A percentile compares a stretch with the other conserved stretches of the same genome.
Evolutionary conservation across 192 early-diverging fungal genomes (phyloP).

Genomic region (Coemansia sp.): DNA sequence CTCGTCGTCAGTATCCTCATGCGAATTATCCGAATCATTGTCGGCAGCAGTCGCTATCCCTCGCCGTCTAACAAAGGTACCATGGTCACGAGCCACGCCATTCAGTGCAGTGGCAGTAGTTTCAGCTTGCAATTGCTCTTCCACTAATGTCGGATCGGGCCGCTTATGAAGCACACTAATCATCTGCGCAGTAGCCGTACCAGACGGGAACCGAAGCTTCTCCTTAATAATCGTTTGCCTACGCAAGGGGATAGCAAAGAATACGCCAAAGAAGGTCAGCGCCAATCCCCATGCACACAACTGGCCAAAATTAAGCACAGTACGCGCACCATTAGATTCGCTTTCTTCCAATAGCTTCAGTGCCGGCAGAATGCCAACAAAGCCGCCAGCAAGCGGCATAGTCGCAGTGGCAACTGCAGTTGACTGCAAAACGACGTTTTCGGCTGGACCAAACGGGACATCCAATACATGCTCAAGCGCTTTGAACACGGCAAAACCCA

Average conservation of each 20-base stretch:
- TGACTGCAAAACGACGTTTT: slow-evolving; percentile 86
- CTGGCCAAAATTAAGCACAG: slow-evolving; percentile 57
- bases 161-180: slow-evolving; percentile 72
- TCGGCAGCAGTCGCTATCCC: not conserved
- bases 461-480: slow-evolving; percentile 55
- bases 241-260: slow-evolving; percentile 82
- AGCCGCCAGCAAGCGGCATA: slow-evolving; percentile 81
- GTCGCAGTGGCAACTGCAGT: slow-evolving; percentile 84
- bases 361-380: slow-evolving; percentile 83
- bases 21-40: not conserved
- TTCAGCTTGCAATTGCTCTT: slow-evolving; percentile 7
- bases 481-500: slow-evolving; percentile 81
- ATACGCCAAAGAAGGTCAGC: slow-evolving; percentile 87
- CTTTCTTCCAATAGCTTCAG: slow-evolving; percentile 66
- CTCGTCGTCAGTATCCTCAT: not conserved
- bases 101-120: not conserved
- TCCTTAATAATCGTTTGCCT: slow-evolving; percentile 78
- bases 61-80: not conserved
- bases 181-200: slow-evolving; percentile 87
- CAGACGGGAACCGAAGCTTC: slow-evolving; percentile 83
- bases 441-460: slow-evolving; percentile 71
- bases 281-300: slow-evolving; percentile 77
- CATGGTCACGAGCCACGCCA: not conserved
- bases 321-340: slow-evolving; percentile 60
- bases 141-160: slow-evolving; percentile 56